Base-by-base conservation (phyloP, 257 asterid genomes). In the Capsicum rhomboideum region DNA sequence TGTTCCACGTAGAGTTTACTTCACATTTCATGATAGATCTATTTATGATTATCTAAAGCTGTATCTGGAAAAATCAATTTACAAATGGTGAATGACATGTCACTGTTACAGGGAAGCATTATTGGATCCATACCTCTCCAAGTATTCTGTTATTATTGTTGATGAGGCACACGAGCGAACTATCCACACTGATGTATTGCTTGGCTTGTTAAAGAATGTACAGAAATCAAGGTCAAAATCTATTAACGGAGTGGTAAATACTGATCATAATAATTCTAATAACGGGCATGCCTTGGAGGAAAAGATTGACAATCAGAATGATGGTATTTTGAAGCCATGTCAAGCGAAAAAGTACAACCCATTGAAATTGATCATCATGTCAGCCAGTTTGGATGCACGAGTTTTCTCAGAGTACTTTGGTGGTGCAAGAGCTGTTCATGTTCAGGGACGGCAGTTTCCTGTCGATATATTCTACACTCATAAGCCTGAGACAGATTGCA, bases 151-250 rank as follows among this genome's bases (percentile, higher is more conserved):
- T 80, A 93, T 96, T 89, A 91, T 96, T 82, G 96, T 96, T 61
- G 99, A 96, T 69, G 99, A 96, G 91, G 98, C 99, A 83, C 99
- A 96, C 83, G 98, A 96, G 95, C 93, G 99, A 88, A 96, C 99
- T 46, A 91, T 96, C 77, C 99, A 96, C 87, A 96, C 99, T 80
- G 99, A 96, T 90, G 98, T 96, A 64, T 90, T 96, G 87, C 98
- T 96, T 71, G 98, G 99, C 78, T 88, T 96, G 88, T 85, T 96
- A 90, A 96, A 96, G 93, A 89, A 86, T 68, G 95, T 96, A 85
- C 98, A 93, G 84, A 91, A 91, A 82, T 88, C 86, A 67, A 96
- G 99, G 92, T 92, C 92, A 50, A 83, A 67, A 83, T 86, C 89
- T 85, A 89, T 84, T 81, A 53, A 69, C 56, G 85, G 90, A 75